Conservation (phyloP, 352 stramenopile species). For the Phytophthora europaea region DNA sequence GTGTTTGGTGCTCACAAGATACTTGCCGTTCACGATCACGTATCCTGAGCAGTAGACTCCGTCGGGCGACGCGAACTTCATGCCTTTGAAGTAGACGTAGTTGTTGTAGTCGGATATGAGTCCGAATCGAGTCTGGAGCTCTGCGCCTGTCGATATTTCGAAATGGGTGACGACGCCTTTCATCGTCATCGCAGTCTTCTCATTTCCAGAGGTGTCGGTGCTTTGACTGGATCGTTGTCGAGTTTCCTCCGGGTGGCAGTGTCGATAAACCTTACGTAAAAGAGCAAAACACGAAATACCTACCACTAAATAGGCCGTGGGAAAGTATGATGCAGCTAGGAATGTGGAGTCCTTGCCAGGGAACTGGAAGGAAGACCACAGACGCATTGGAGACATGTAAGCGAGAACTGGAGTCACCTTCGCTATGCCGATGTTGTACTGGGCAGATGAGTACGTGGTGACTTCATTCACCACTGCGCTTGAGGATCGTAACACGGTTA, state of each 20-base stretch:
- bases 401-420: conserved; percentile 13
- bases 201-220: conserved; percentile 17
- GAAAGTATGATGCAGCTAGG: conserved; percentile 24
- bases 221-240: conserved; percentile 16
- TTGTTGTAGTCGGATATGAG: conserved; percentile 52
- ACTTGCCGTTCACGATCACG: conserved; percentile 50
- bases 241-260: conserved; percentile 21
- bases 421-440: conserved; percentile 20
- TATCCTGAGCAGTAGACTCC: conserved; percentile 48
- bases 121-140: conserved; percentile 38
- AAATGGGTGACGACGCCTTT: conserved; percentile 36
- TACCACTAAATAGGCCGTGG: conserved; percentile 26
- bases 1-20: conserved; percentile 42
- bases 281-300: conserved; percentile 15
- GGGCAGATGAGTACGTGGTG: conserved; percentile 11
- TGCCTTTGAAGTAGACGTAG: conserved; percentile 48
- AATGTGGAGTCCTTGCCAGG: conserved; percentile 26
- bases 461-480: conserved; percentile 24
- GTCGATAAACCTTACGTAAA: conserved; percentile 28
- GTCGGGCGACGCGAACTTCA: conserved; percentile 50
- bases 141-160: conserved; percentile 37
- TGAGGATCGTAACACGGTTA: conserved; percentile 20
- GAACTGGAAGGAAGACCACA: conserved; percentile 37
- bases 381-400: conserved; percentile 32
- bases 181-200: conserved; percentile 10